Evolutionary conservation across 2,329 filamentous ascomycete genomes (phyloP).

Genomic region (Hypoxylon sp.): DNA sequence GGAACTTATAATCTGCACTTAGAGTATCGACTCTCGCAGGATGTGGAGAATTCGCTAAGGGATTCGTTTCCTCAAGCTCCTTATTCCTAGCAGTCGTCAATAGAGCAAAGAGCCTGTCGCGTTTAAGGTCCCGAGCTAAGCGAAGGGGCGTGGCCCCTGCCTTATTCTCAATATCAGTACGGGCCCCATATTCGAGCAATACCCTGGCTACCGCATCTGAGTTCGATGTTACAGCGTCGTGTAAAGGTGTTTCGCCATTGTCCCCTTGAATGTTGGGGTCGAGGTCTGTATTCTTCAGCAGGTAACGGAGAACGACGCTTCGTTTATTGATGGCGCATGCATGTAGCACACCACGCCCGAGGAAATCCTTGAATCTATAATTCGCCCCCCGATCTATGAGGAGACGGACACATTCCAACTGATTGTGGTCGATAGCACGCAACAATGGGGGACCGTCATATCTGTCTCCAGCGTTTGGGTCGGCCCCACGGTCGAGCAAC

Average conservation of each 20-base stretch:
- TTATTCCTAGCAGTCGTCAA: conserved; percentile 1
- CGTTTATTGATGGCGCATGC: conserved; percentile 11
- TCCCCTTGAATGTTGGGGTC: conserved; percentile 9
- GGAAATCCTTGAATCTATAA: conserved; percentile 12
- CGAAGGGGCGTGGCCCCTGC: conserved; percentile 3
- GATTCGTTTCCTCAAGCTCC: background rate
- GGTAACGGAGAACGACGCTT: background rate
- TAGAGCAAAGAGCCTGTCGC: conserved; percentile 1
- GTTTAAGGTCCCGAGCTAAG: conserved; percentile 3
- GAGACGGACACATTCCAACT: conserved; percentile 5
- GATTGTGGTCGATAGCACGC: background rate
- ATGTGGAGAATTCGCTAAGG: background rate
- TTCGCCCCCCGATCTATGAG: conserved; percentile 1
- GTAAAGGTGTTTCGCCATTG: conserved; percentile 3
- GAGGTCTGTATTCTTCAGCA: conserved; percentile 1
- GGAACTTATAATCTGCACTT: conserved; percentile 6
- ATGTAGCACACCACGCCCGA: conserved; percentile 5
- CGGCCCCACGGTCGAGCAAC: conserved; percentile 9
- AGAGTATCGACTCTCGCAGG: background rate
- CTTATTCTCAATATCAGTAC: conserved; percentile 7
- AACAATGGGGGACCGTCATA: conserved; percentile 5
- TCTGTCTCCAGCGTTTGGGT: background rate
- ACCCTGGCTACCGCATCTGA: conserved; percentile 6
- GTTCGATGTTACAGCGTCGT: conserved; percentile 1
- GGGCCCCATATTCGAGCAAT: conserved; percentile 11